Evolutionary conservation across 1,284 basidiomycete species (phyloP), one percentile per base, ranked within the genome.

Genomic region (Phenoliferia sp.): DNA sequence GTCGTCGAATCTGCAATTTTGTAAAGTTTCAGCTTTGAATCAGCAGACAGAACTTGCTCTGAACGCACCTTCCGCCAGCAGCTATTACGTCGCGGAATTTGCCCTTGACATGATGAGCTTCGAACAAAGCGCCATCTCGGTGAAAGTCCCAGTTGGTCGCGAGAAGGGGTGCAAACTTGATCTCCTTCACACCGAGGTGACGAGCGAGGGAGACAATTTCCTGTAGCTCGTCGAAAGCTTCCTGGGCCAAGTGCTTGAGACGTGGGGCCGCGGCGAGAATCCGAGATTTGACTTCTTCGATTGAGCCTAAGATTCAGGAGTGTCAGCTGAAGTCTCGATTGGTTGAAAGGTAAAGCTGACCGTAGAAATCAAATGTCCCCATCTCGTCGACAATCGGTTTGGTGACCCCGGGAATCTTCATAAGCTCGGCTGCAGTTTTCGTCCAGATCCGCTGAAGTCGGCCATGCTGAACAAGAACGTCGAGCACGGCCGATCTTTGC

Each of bases 101-200:
- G 48, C 79, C 79, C 9, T 67, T 63, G 35, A 77, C 73, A 15
- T 80, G 74, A 16, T 82, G 80, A 29, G 82, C 81, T 61, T 84
- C 82, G 73, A 85, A 84, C 73, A 84, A 80, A 57, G 82, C 78
- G 6, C 82, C 83, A 31, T 81, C 81, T 2, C 78, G 77, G 28
- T 84, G 84, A 69, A 82, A 80, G 71, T 81, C 76, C 65, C 76
- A 76, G 55, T 77, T 78, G 63, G 78, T 75, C 10, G 75, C 73
- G 36, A 81, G 71, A 31, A 81, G 71, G 0, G 84, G 84, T 19
- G 81, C 77, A 69, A 85, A 79, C 15, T 81, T 69, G 59, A 85
- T 79, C 32, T 76, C 77, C 31, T 77, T 77, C 5, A 84, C 79
- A 15, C 83, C 83, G 57, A 83, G 79, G 31, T 79, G 76, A 22